These are phyloP conservation scores for Ascochyta clinopodiicola DNA, from an alignment of 2,329 filamentous ascomycete species.

Conservation along the genomic window DNA sequence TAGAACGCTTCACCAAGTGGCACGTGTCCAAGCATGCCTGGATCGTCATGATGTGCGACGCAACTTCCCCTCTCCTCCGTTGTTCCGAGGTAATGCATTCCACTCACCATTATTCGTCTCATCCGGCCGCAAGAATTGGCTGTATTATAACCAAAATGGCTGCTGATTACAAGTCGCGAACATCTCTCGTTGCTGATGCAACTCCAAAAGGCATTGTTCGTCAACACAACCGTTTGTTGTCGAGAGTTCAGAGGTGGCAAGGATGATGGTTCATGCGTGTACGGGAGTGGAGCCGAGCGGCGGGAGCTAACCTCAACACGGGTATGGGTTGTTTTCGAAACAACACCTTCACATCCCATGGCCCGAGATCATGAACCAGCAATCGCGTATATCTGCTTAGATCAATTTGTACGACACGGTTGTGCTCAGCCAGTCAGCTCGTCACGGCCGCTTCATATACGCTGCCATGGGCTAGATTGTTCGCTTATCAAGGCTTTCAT, in stretches of 20 bases:
- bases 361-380: too few relatives aligned
- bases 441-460: background rate
- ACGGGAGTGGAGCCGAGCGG: background rate
- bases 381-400: too few relatives aligned
- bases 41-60: background rate
- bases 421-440: background rate
- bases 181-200: background rate
- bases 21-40: background rate
- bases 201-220: background rate
- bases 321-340: too few relatives aligned
- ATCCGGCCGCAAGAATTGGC: background rate
- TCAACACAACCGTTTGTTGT: background rate
- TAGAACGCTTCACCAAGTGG: background rate
- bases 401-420: background rate
- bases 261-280: background rate
- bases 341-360: too few relatives aligned
- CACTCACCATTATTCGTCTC: background rate
- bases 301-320: background rate
- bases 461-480: background rate
- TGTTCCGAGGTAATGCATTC: constrained; percentile 2
- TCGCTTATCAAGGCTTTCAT: background rate
- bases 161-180: background rate
- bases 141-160: background rate
- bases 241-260: background rate
- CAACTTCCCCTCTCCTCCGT: background rate